Evolutionary conservation across 352 stramenopile species (phyloP), one percentile per base, ranked within the genome.

Genomic region (Pythium grandisporangium): DNA sequence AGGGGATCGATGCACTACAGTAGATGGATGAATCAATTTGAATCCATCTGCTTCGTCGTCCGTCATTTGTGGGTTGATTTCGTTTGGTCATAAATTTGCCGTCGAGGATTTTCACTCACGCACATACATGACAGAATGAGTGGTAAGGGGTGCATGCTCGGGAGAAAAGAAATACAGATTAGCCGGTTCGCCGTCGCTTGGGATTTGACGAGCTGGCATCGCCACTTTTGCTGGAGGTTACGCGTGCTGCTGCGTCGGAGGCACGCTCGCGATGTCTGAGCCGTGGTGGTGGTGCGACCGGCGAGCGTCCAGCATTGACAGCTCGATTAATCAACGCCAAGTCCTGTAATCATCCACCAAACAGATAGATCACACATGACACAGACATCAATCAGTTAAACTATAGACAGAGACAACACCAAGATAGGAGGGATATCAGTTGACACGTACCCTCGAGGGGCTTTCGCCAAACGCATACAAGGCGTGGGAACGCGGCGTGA

Each of bases 381-480:
- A 4, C 10, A 42, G 16, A 36, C 21, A 42, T 22, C n/a, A 5
- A 49, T 29, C n/a, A 21, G 24, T 30, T 6, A 42, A 8, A 6
- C 41, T 20, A 16, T 19, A 6, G 17, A 46, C 2, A 8, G 16
- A 19, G n/a, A 44, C 23, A 33, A 25, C 17, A 27, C n/a, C 11
- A 16, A 38, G 13, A 38, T 38, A 38, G 33, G 33, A 16, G 11
- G 33, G 19, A 38, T 38, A 11, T 11, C 19, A 38, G 33, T 20
- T 38, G 19, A 38, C 11, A 74, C 72, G 42, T 70, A 93, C 80
- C 44, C 75, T 56, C 11, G 80, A 70, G 4, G 80, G 77, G 47
- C 77, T 91, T 39, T 93, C 80, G n/a, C 80, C 80, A 60, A 93
- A 88, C 0, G 80, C 80, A 37, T 93, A 93, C 40, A 93, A 53